Conservation (phyloP, 371 early-diverging fungal species). For the Batrachochytrium dendrobatidis region DNA sequence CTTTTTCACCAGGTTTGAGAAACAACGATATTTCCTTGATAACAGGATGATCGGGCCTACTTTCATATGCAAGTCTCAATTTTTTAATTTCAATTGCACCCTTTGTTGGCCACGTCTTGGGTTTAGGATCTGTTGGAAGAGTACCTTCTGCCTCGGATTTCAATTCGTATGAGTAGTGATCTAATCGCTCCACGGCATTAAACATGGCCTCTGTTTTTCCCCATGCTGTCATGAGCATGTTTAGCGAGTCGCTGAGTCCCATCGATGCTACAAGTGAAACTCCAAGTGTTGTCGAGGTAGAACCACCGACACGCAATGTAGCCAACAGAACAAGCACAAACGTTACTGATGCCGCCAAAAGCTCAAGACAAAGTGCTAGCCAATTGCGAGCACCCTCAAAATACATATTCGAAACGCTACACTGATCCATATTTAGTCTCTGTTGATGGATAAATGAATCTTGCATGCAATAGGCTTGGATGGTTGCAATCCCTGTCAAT, state of each 20-base stretch:
- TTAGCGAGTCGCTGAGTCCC: background rate
- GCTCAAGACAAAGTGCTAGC: conserved; percentile 17
- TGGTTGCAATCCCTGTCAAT: too few relatives aligned
- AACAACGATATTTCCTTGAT: conserved; percentile 47
- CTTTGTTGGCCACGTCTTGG: conserved; percentile 28
- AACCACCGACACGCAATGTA: background rate
- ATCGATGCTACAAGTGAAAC: background rate
- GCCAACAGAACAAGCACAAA: conserved; percentile 14
- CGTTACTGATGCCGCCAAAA: conserved; percentile 13
- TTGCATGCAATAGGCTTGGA: conserved; percentile 11
- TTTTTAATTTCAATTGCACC: conserved; percentile 27
- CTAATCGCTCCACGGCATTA: conserved; percentile 64
- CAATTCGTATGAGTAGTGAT: conserved; percentile 63
- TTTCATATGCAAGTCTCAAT: background rate
- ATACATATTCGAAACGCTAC: conserved; percentile 13
- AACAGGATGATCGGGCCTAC: too few relatives aligned
- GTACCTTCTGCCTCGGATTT: conserved; percentile 54
- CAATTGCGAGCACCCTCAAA: conserved; percentile 16
- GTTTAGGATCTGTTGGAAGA: conserved; percentile 1
- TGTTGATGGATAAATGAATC: conserved; percentile 5
- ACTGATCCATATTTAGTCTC: conserved; percentile 11
- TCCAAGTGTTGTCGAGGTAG: background rate
- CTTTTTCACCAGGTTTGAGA: conserved; percentile 34
- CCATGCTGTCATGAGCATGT: too few relatives aligned
- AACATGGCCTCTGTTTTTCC: background rate